Evolutionary conservation across 768 basidiomycete species (phyloP).

Genomic region (Pleurotus pulmonarius): DNA sequence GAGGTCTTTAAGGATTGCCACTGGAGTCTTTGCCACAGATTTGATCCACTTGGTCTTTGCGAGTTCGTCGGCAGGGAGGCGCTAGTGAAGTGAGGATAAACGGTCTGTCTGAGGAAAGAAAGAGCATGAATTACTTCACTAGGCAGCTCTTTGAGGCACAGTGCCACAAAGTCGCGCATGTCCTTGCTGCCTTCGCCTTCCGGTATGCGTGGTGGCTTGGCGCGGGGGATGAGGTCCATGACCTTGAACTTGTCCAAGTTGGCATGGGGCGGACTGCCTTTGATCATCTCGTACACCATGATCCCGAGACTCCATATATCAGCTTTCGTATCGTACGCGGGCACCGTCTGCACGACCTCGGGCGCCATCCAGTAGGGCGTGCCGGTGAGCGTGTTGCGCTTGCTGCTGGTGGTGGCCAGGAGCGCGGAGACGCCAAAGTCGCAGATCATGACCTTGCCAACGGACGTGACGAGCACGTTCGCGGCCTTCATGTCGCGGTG

Average conservation of each 20-base stretch:
- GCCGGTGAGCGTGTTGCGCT: slow-evolving; percentile 94
- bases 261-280: slow-evolving; percentile 92
- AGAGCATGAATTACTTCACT: slow-evolving; percentile 51
- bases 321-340: slow-evolving; percentile 95
- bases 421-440: slow-evolving; percentile 98
- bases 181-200: slow-evolving; percentile 81
- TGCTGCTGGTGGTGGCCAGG: slow-evolving; percentile 77
- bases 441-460: slow-evolving; percentile 91
- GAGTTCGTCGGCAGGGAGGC: slow-evolving; percentile 87
- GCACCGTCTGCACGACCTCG: slow-evolving; percentile 85
- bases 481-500: slow-evolving; percentile 98
- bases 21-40: slow-evolving; percentile 57
- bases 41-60: slow-evolving; percentile 90
- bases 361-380: slow-evolving; percentile 99
- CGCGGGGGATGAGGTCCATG: slow-evolving; percentile 84
- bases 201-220: slow-evolving; percentile 74
- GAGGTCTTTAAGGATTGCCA: slow-evolving; percentile 75
- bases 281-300: slow-evolving; percentile 93
- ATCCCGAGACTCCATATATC: slow-evolving; percentile 99
- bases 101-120: slow-evolving; percentile 3
- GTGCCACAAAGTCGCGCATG: slow-evolving; percentile 83
- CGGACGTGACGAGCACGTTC: slow-evolving; percentile 86
- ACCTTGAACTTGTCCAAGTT: slow-evolving; percentile 83
- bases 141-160: slow-evolving; percentile 80
- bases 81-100: slow-evolving; percentile 38